These are phyloP conservation scores for Aphanomyces invadans DNA, from an alignment of 352 stramenopile genomes.

Conservation along the genomic window DNA sequence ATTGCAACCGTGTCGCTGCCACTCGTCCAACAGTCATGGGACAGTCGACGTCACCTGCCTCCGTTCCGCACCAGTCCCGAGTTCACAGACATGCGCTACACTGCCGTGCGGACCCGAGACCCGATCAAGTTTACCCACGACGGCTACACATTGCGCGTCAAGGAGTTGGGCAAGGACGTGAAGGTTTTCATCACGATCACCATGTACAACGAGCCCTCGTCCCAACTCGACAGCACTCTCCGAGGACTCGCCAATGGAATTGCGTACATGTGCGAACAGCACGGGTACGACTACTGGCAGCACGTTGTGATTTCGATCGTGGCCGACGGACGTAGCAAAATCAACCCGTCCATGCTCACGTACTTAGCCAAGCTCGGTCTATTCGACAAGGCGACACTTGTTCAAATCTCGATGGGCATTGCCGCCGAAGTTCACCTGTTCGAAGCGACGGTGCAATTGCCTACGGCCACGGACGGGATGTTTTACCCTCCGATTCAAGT, in stretches of 20 bases:
- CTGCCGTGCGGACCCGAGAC: constrained; percentile 35
- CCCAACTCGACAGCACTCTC: constrained; percentile 36
- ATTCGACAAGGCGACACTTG: constrained; percentile 43
- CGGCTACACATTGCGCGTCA: constrained; percentile 34
- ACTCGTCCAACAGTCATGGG: constrained; percentile 35
- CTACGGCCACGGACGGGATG: constrained; percentile 32
- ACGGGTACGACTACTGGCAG: constrained; percentile 35
- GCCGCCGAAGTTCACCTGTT: constrained; percentile 39
- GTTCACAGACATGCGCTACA: constrained; percentile 44
- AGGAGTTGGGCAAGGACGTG: constrained; percentile 31
- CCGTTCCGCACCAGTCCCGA: constrained; percentile 28
- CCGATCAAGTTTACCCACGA: constrained; percentile 37
- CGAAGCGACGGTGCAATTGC: constrained; percentile 37
- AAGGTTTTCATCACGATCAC: constrained; percentile 44
- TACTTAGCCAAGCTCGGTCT: constrained; percentile 32
- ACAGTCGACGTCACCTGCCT: constrained; percentile 26
- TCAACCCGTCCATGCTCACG: constrained; percentile 31
- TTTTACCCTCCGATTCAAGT: constrained; percentile 44
- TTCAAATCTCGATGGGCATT: constrained; percentile 26
- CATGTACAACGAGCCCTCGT: constrained; percentile 43
- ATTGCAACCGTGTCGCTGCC: constrained; percentile 36
- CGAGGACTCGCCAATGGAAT: constrained; percentile 35
- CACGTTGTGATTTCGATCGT: constrained; percentile 35
- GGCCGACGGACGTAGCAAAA: constrained; percentile 38
- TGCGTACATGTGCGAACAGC: constrained; percentile 35